phyloP scores from a whole-genome alignment of 139 green algal species.

The Chlamydomonas applanata region DNA sequence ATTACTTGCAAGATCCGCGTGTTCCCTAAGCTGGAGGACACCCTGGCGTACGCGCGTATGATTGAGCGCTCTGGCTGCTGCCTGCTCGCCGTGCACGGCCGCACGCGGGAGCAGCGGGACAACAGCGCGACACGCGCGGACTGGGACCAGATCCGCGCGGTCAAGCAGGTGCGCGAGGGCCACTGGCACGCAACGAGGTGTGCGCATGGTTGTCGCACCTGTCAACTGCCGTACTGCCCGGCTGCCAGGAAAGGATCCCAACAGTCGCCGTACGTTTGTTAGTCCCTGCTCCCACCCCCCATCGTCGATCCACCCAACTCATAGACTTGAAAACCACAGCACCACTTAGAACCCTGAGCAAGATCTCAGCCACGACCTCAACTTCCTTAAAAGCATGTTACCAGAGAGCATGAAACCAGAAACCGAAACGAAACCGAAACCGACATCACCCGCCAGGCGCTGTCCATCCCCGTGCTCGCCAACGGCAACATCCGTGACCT shows the following conservation, averaged over 20 bases:
- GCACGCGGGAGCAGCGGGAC: constrained; percentile 91
- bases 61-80: constrained; percentile 82
- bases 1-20: constrained; percentile 91
- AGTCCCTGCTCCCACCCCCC: too few species aligned
- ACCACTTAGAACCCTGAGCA: too few species aligned
- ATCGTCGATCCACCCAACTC: too few species aligned
- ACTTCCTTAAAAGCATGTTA: too few species aligned
- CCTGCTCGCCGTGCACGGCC: constrained; percentile 93
- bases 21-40: constrained; percentile 80
- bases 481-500: constrained; percentile 86
- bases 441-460: too few species aligned
- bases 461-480: constrained; percentile 78
- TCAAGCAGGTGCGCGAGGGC: constrained; percentile 45
- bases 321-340: too few species aligned
- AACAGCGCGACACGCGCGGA: constrained; percentile 55
- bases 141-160: constrained; percentile 80
- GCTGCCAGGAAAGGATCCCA: too few species aligned
- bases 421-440: too few species aligned
- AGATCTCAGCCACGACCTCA: too few species aligned
- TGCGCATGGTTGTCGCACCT: not conserved
- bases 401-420: too few species aligned
- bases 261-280: not conserved
- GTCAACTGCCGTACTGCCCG: too few species aligned
- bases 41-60: constrained; percentile 90
- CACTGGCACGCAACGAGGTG: not conserved